phyloP scores from a whole-genome alignment of 768 basidiomycete genomes.

The Lyophyllum decastes region DNA sequence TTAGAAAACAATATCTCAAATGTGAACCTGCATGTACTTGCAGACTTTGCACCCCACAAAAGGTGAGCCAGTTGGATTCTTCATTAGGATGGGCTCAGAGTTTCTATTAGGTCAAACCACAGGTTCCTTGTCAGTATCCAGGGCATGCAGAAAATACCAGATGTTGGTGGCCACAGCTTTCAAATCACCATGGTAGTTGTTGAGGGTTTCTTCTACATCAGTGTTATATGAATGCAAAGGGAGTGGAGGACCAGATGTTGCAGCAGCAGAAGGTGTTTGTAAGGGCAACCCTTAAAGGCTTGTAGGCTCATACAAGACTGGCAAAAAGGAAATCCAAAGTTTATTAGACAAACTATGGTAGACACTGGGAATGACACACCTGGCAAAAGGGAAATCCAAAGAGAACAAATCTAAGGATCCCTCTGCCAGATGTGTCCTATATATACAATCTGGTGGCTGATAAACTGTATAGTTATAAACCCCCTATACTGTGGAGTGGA shows the following conservation, averaged over 20 bases:
- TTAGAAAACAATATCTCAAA: not conserved
- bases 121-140: slow-evolving; percentile 1
- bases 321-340: too few relatives aligned
- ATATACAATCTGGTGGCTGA: too few relatives aligned
- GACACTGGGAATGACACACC: too few relatives aligned
- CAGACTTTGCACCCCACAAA: too few relatives aligned
- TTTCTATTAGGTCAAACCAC: not conserved
- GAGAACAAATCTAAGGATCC: too few relatives aligned
- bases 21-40: not conserved
- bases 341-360: too few relatives aligned
- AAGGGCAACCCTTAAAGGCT: too few relatives aligned
- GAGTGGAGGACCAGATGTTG: not conserved
- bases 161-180: slow-evolving; percentile 3
- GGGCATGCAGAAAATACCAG: slow-evolving; percentile 3
- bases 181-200: not conserved
- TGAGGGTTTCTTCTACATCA: not conserved
- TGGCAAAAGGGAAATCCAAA: too few relatives aligned
- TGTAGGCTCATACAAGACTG: too few relatives aligned
- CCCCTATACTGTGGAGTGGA: too few relatives aligned
- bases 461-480: too few relatives aligned
- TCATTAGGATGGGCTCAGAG: not conserved
- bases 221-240: not conserved
- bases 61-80: slow-evolving; percentile 6
- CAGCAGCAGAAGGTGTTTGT: not conserved
- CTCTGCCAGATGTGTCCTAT: too few relatives aligned